A percentile compares a stretch with the other conserved stretches of the same genome.
phyloP scores from a whole-genome alignment of 108 stramenopile species.

The Seminavis robusta region DNA sequence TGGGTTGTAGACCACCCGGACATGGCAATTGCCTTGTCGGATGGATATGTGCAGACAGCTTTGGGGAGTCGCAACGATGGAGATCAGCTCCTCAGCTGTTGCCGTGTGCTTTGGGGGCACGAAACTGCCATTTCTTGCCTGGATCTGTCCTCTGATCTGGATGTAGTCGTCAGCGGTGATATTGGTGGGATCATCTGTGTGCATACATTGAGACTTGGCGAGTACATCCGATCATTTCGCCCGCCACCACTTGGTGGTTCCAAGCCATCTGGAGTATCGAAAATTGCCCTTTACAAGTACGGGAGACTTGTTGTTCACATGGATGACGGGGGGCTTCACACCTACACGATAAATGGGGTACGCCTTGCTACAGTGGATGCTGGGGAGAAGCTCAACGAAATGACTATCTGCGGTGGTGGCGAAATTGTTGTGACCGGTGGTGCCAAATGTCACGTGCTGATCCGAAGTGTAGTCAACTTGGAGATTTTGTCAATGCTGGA shows the following conservation, averaged over 20 bases:
- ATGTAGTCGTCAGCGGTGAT: slow-evolving; percentile 68
- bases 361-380: slow-evolving; percentile 34
- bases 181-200: slow-evolving; percentile 64
- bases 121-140: slow-evolving; percentile 60
- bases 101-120: slow-evolving; percentile 72
- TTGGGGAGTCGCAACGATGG: slow-evolving; percentile 27
- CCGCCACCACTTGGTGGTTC: slow-evolving; percentile 5
- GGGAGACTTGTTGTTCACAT: slow-evolving; percentile 64
- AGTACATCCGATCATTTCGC: slow-evolving; percentile 58
- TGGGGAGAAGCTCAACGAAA: slow-evolving; percentile 67
- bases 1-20: slow-evolving; percentile 79
- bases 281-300: slow-evolving; percentile 52
- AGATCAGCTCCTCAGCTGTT: slow-evolving; percentile 39
- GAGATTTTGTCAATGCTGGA: slow-evolving; percentile 56
- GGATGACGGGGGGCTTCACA: slow-evolving; percentile 50
- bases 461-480: slow-evolving; percentile 53
- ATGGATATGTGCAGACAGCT: slow-evolving; percentile 68
- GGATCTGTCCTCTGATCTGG: slow-evolving; percentile 59
- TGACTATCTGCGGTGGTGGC: slow-evolving; percentile 56
- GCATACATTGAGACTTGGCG: slow-evolving; percentile 63
- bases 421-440: slow-evolving; percentile 80
- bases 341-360: slow-evolving; percentile 68
- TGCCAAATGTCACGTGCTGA: slow-evolving; percentile 52
- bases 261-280: slow-evolving; percentile 27
- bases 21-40: slow-evolving; percentile 59